Conservation (phyloP, 352 stramenopile genomes). For the Phytopythium oedochilum region DNA sequence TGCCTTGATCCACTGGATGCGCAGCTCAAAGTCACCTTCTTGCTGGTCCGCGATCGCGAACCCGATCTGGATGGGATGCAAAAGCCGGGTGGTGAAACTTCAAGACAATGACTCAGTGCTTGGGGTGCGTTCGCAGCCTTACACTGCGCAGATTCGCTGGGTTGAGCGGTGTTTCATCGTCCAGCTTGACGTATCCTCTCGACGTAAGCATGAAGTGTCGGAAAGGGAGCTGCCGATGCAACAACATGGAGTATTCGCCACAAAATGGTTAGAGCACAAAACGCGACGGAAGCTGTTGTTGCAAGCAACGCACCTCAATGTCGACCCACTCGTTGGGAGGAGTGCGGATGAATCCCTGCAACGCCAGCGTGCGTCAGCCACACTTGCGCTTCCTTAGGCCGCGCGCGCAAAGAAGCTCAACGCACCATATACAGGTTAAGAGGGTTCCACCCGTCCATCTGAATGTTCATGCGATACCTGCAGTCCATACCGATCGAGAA, state of each 20-base stretch:
- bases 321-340: constrained; percentile 82
- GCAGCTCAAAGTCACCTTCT: constrained; percentile 81
- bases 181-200: constrained; percentile 79
- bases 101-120: no score
- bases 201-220: constrained; percentile 76
- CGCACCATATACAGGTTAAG: constrained; percentile 84
- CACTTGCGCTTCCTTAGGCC: no score
- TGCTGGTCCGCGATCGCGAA: constrained; percentile 85
- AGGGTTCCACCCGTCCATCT: constrained; percentile 86
- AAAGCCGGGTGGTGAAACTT: no score
- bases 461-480: constrained; percentile 78
- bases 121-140: no score
- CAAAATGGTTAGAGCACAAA: no score
- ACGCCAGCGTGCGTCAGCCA: background rate
- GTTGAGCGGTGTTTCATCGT: constrained; percentile 70
- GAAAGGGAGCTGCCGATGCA: constrained; percentile 52
- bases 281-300: no score
- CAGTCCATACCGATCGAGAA: background rate
- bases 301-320: constrained; percentile 40
- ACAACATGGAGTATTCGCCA: background rate
- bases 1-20: constrained; percentile 85
- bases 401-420: no score
- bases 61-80: constrained; percentile 39
- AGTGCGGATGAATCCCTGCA: constrained; percentile 74
- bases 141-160: constrained; percentile 75